Conservation (phyloP, 768 basidiomycete species). For the Cantharellus anzutake region DNA sequence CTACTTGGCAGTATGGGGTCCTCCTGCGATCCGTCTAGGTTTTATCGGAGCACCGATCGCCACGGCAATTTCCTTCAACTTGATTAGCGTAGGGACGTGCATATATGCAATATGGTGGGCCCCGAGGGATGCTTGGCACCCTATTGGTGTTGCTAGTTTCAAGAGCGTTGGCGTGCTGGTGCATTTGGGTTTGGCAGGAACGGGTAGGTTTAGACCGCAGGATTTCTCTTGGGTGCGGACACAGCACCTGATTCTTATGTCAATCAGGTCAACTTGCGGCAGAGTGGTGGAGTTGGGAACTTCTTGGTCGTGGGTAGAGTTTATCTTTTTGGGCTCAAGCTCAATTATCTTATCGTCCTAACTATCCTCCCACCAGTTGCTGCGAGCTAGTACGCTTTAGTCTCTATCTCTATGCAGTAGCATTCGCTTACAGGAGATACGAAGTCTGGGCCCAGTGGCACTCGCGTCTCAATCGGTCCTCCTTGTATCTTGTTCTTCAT, state of each 20-base stretch:
- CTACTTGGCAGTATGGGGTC: slow-evolving; percentile 6
- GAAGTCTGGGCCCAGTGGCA: slow-evolving; percentile 53
- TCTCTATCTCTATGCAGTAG: slow-evolving; percentile 1
- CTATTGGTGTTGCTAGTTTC: slow-evolving; percentile 43
- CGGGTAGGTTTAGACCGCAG: slow-evolving; percentile 23
- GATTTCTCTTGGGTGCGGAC: neutral
- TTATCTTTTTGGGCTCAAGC: neutral
- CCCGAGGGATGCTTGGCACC: slow-evolving; percentile 64
- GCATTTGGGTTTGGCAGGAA: slow-evolving; percentile 64
- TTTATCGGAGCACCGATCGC: slow-evolving; percentile 88
- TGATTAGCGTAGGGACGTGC: slow-evolving; percentile 47
- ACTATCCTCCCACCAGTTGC: slow-evolving; percentile 21
- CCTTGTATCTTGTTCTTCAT: slow-evolving; percentile 50
- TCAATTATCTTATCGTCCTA: neutral
- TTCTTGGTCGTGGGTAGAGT: slow-evolving; percentile 33
- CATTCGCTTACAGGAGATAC: slow-evolving; percentile 4
- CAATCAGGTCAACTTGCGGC: slow-evolving; percentile 47
- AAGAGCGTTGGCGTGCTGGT: slow-evolving; percentile 47
- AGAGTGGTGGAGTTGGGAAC: slow-evolving; percentile 98
- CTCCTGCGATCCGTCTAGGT: slow-evolving; percentile 40
- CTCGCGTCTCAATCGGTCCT: slow-evolving; percentile 85
- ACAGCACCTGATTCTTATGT: neutral
- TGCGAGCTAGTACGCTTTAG: slow-evolving; percentile 28
- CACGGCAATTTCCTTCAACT: slow-evolving; percentile 73
- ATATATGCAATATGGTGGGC: slow-evolving; percentile 43